Conservation (phyloP, 306 rosid species). For the Alnus rubra region DNA sequence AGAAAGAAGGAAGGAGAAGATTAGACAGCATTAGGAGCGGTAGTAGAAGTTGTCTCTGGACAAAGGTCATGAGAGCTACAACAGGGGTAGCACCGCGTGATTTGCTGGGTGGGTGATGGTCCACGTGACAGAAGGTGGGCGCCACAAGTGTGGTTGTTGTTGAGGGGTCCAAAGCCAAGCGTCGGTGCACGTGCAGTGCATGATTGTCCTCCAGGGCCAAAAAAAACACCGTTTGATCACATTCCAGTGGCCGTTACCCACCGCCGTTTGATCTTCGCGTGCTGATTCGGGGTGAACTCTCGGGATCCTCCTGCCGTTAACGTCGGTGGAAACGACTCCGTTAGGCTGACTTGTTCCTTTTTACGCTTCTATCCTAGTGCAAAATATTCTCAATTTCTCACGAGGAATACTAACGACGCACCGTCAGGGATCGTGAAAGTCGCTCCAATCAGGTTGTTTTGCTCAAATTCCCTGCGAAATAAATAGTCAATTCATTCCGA, state of each 20-base stretch:
- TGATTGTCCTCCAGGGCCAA: background rate
- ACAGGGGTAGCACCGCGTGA: constrained; percentile 13
- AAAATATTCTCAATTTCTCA: background rate
- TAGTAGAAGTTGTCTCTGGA: background rate
- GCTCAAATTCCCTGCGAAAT: no score
- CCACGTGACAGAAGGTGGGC: constrained; percentile 32
- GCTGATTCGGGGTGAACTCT: background rate
- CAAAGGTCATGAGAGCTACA: constrained; percentile 8
- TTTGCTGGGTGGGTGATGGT: constrained; percentile 19
- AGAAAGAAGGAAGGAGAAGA: no score
- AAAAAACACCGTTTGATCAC: constrained; percentile 4
- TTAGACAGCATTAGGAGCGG: background rate
- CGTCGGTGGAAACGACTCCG: constrained; percentile 44
- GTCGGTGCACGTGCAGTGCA: constrained; percentile 58
- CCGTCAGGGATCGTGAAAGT: background rate
- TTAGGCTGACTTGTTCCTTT: background rate
- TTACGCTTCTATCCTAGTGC: background rate
- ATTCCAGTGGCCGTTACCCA: background rate
- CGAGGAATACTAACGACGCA: background rate
- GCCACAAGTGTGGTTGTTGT: background rate
- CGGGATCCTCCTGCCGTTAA: constrained; percentile 39
- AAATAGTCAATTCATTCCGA: no score
- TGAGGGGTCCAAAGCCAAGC: constrained; percentile 23
- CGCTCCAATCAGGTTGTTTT: background rate
- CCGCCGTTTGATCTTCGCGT: background rate